These are phyloP conservation scores for Aspergillus quadrilineatus DNA, from an alignment of 2,329 filamentous ascomycete genomes.

Conservation along the genomic window DNA sequence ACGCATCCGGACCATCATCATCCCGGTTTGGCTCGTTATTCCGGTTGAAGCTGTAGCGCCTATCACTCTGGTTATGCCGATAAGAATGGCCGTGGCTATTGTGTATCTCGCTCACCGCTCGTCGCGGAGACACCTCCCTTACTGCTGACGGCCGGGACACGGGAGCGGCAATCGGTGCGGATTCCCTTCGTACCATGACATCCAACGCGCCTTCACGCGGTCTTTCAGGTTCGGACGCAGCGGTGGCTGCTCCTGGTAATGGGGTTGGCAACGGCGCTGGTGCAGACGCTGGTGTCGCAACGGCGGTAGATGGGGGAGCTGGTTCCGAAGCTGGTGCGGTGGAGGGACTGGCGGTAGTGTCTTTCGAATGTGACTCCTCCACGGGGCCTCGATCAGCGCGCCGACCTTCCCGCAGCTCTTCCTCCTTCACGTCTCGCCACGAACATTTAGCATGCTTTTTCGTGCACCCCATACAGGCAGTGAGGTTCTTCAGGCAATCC, in stretches of 20 bases:
- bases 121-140: conserved; percentile 33
- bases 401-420: conserved; percentile 54
- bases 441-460: conserved; percentile 87
- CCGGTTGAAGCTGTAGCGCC: conserved; percentile 21
- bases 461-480: conserved; percentile 81
- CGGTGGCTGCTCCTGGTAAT: not conserved
- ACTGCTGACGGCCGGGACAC: conserved; percentile 23
- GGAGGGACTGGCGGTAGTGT: conserved; percentile 9
- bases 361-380: conserved; percentile 19
- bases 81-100: conserved; percentile 8
- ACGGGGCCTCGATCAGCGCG: conserved; percentile 21
- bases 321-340: conserved; percentile 8
- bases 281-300: conserved; percentile 12
- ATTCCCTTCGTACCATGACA: conserved; percentile 20
- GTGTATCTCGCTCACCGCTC: conserved; percentile 41
- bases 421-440: conserved; percentile 77
- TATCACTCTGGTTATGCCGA: conserved; percentile 1
- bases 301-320: conserved; percentile 10
- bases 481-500: conserved; percentile 81
- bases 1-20: conserved; percentile 39
- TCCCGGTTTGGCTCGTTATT: conserved; percentile 21
- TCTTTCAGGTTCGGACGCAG: conserved; percentile 11
- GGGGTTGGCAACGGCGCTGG: conserved; percentile 1
- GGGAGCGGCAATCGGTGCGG: conserved; percentile 23
- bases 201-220: conserved; percentile 7